Evolutionary conservation across 2,329 filamentous ascomycete species (phyloP), one percentile per base, ranked within the genome.

Genomic region (Trichoderma endophyticum): DNA sequence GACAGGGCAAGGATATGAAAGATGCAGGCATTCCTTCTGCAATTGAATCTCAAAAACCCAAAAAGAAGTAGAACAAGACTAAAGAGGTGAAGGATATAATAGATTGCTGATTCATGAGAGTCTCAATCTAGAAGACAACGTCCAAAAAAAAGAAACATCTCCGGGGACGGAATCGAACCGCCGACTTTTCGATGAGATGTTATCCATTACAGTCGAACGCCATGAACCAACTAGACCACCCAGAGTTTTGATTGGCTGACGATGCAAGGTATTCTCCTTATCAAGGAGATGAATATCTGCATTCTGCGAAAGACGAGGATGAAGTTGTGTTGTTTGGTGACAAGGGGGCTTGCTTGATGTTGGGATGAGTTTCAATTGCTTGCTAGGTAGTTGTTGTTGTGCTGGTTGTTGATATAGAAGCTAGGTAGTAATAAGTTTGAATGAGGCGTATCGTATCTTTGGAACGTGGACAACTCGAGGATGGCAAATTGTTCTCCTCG

Each of bases 201-300:
- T 48, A 59, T 54, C 71, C 63, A 69, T 77, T 77, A 77, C 76
- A 77, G 76, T 73, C 76, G 73, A 69, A 76, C 73, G 76, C 75
- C 75, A 77, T 77, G 71, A 76, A 75, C 76, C 76, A 77, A 76
- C 76, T 77, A 76, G 75, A 75, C 76, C 75, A 77, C 76, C 75
- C 75, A 64, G 76, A 77, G 76, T 68, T 67, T 51, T 64, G 34
- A 51, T 64, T 64, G 62, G 60, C 14, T 63, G 60, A 43, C 59
- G 32, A 7, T 2, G 6, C 24, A 34, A 12, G 15, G 32, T 54
- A 67, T 67, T 56, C 32, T 21, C 24, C 14, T 36, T 51, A 70
- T 70, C 7, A 70, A 54, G 4, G 59, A 14, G 43, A 26, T 34
- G 59, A n/a, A n/a, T n/a, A 21, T 56, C 26, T 15, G 14, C 51